Conservation (phyloP, 352 stramenopile species). For the Pythium phragmiticola region DNA sequence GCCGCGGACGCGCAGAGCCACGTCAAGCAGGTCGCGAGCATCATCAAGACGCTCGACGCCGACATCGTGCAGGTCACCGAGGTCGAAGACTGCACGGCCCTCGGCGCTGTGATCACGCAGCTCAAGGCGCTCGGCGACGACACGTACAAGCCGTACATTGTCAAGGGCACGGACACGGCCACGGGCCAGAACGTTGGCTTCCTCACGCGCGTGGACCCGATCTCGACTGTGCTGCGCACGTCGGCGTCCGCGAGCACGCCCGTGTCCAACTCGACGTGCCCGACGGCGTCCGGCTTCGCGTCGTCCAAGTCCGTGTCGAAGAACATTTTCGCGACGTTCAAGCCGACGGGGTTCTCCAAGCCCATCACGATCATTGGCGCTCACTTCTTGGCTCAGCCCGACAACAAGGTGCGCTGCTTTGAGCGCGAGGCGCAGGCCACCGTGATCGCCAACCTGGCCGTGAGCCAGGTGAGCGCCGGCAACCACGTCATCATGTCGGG, state of each 20-base stretch:
- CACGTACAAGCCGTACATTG: slow-evolving; percentile 65
- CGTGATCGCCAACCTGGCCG: slow-evolving; percentile 44
- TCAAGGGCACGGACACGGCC: slow-evolving; percentile 53
- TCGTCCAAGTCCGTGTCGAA: slow-evolving; percentile 59
- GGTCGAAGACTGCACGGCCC: slow-evolving; percentile 54
- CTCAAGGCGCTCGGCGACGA: slow-evolving; percentile 43
- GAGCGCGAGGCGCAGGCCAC: slow-evolving; percentile 65
- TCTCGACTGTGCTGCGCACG: slow-evolving; percentile 45
- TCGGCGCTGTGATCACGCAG: slow-evolving; percentile 51
- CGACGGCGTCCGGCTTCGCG: slow-evolving; percentile 36
- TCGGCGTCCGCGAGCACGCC: slow-evolving; percentile 34
- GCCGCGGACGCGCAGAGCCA: slow-evolving; percentile 40
- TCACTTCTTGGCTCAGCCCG: slow-evolving; percentile 60
- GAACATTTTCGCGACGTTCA: slow-evolving; percentile 73
- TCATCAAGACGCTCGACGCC: slow-evolving; percentile 48
- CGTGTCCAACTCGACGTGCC: slow-evolving; percentile 55
- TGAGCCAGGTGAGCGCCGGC: slow-evolving; percentile 36
- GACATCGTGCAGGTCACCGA: slow-evolving; percentile 74
- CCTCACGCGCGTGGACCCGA: slow-evolving; percentile 61
- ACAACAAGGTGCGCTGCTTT: slow-evolving; percentile 52
- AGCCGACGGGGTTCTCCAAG: slow-evolving; percentile 60
- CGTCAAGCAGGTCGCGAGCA: slow-evolving; percentile 48
- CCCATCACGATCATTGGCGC: slow-evolving; percentile 62
- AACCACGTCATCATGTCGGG: slow-evolving; percentile 66
- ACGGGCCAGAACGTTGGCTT: slow-evolving; percentile 71